These are phyloP conservation scores for Suhomyces canberraensis DNA, from an alignment of 805 yeast genomes.

Conservation along the genomic window DNA sequence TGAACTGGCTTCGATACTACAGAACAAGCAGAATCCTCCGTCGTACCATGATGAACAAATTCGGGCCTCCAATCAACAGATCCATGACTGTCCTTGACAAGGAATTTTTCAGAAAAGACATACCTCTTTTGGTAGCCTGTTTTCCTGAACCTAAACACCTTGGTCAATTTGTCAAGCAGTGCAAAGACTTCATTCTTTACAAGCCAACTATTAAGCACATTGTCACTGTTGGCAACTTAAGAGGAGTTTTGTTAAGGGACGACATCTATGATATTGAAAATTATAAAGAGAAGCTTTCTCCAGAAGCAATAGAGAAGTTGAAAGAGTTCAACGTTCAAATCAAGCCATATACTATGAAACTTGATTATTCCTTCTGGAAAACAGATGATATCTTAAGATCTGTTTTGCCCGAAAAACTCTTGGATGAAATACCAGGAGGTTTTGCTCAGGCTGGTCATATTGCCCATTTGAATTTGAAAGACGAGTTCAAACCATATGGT, in stretches of 20 bases:
- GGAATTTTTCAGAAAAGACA: slow-evolving; percentile 52
- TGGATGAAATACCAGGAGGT: slow-evolving; percentile 81
- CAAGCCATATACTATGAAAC: slow-evolving; percentile 48
- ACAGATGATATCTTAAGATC: slow-evolving; percentile 81
- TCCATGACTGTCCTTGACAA: slow-evolving; percentile 67
- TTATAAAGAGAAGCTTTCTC: slow-evolving; percentile 36
- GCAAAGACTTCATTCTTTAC: slow-evolving; percentile 59
- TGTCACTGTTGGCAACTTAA: slow-evolving; percentile 37
- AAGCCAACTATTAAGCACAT: slow-evolving; percentile 72
- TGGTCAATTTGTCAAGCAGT: slow-evolving; percentile 57
- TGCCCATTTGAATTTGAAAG: slow-evolving; percentile 85
- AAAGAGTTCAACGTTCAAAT: slow-evolving; percentile 45
- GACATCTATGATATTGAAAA: slow-evolving; percentile 35
- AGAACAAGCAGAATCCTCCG: slow-evolving; percentile 23
- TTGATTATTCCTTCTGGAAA: slow-evolving; percentile 82
- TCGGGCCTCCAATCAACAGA: slow-evolving; percentile 66
- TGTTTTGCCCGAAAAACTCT: slow-evolving; percentile 66
- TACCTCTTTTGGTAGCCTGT: slow-evolving; percentile 63
- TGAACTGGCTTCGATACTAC: slow-evolving; percentile 5
- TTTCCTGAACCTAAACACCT: slow-evolving; percentile 65
- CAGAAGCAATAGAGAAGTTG: slow-evolving; percentile 44
- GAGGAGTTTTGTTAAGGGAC: slow-evolving; percentile 62
- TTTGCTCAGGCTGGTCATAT: slow-evolving; percentile 93
- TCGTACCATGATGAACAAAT: slow-evolving; percentile 28
- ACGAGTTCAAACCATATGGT: slow-evolving; percentile 81